Evolutionary conservation across 129 eudicot species (phyloP).

Genomic region (Artemisia argyi): DNA sequence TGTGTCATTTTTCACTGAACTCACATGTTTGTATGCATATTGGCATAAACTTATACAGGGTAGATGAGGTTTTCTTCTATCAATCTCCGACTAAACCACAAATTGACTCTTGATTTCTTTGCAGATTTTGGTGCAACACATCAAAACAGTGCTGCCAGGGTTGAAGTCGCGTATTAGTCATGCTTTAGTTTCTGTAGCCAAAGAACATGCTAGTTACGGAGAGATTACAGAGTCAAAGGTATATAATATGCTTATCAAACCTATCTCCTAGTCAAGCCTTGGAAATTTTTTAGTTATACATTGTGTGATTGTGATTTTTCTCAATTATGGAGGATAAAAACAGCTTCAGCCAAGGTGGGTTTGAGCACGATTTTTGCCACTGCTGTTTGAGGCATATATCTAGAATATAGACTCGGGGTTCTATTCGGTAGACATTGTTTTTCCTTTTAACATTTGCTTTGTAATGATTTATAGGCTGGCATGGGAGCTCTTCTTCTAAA

Average conservation of each 20-base stretch:
- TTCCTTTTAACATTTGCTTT: not conserved
- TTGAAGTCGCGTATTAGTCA: constrained; percentile 49
- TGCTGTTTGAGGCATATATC: not conserved
- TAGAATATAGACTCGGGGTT: no score
- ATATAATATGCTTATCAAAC: constrained; percentile 13
- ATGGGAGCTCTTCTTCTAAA: constrained; percentile 89
- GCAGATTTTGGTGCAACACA: constrained; percentile 71
- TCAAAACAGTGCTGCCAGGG: constrained; percentile 63
- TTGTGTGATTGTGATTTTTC: not conserved
- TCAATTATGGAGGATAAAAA: not conserved
- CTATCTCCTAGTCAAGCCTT: not conserved
- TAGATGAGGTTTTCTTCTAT: not conserved
- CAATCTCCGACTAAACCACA: not conserved
- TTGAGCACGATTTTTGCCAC: not conserved
- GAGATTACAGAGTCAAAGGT: constrained; percentile 86
- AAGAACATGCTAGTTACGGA: constrained; percentile 97
- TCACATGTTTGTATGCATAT: not conserved
- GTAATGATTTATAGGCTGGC: constrained; percentile 64
- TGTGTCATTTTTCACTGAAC: no score
- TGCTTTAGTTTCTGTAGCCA: constrained; percentile 77
- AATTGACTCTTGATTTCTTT: not conserved
- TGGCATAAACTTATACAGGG: not conserved
- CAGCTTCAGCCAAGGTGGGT: not conserved
- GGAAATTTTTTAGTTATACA: not conserved
- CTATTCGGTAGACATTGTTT: no score